Base-by-base conservation (phyloP, 495 filamentous ascomycete genomes). In the Daldinia grandis region DNA sequence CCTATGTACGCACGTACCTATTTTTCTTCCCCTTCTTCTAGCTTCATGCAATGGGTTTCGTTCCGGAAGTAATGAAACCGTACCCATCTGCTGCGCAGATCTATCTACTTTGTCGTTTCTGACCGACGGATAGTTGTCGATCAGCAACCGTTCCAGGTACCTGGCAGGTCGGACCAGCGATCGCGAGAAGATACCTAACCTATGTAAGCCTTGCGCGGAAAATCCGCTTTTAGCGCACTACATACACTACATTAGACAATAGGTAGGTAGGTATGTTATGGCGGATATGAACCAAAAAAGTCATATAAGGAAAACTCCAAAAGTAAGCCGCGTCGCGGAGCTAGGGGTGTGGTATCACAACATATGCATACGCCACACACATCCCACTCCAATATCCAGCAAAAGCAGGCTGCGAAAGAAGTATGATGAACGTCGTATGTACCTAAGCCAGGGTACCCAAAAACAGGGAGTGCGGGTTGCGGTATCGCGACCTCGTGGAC, bases 401-500 rank as follows among this genome's bases (percentile, higher is more conserved):
- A 47, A 24, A 47, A 53, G 12, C 49, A 53, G 49, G 49, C 49
- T 53, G 49, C 49, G 49, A 15, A 24, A 30, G 27, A 30, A 17
- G 49, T 53, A 53, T 53, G 49, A 53, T 53, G 49, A 4, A 21
- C 25, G 2, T 30, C 12, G 24, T 30, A 27, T 53, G 49, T 53
- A n/a, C n/a, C n/a, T n/a, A n/a, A n/a, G 49, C 49, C 10, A 30
- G 53, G 53, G 53, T 35, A 14, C 30, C 19, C 21, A 58, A 30
- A 30, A 51, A 10, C 35, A 60, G 56, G 56, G 14, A 59, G 25
- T 25, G 28, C 64, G 65, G 65, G 62, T 63, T 57, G 53, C 61
- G 65, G 62, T 62, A 66, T 64, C 38, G 38, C 50, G 35, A 62
- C 70, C 70, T 73, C 70, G 70, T 73, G 70, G 70, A 42, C 62